Percentiles rank a stretch among this genome's conserved stretches.
Conservation (phyloP, 805 yeast species). For the Jamesozyma lodderae region DNA sequence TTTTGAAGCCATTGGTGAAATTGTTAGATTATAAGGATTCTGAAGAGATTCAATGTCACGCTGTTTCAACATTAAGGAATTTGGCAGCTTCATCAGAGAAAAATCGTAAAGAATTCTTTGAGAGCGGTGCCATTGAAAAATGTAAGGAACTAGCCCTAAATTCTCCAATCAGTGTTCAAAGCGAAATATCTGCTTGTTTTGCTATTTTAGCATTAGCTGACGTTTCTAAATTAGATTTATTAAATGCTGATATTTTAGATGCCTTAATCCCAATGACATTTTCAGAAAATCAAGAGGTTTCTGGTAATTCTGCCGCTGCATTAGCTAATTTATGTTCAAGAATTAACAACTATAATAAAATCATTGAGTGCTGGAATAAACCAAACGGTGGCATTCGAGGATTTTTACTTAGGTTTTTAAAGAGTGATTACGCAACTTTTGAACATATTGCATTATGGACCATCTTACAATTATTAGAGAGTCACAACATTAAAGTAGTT, state of each 20-base stretch:
- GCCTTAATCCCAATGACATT: slow-evolving; percentile 87
- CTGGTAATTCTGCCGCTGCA: slow-evolving; percentile 98
- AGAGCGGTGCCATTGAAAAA: slow-evolving; percentile 91
- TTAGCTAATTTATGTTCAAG: slow-evolving; percentile 91
- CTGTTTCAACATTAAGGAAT: slow-evolving; percentile 91
- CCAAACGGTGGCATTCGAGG: slow-evolving; percentile 83
- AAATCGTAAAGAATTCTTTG: slow-evolving; percentile 82
- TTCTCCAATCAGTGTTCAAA: slow-evolving; percentile 87
- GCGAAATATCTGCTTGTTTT: slow-evolving; percentile 93
- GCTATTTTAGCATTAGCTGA: slow-evolving; percentile 96
- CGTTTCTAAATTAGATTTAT: slow-evolving; percentile 76
- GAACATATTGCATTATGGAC: slow-evolving; percentile 99
- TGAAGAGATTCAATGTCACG: slow-evolving; percentile 97
- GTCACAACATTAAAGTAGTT: slow-evolving; percentile 59
- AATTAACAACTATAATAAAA: slow-evolving; percentile 71
- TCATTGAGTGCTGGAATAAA: slow-evolving; percentile 65
- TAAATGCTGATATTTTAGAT: slow-evolving; percentile 75
- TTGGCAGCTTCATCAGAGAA: slow-evolving; percentile 93
- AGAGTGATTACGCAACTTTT: slow-evolving; percentile 81
- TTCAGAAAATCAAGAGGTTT: slow-evolving; percentile 84
- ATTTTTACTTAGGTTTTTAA: slow-evolving; percentile 71
- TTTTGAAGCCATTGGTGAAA: slow-evolving; percentile 80
- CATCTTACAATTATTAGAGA: slow-evolving; percentile 81
- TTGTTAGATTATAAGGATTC: slow-evolving; percentile 76
- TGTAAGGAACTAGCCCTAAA: slow-evolving; percentile 78